Percentiles rank a stretch among this genome's conserved stretches.
Evolutionary conservation across 495 filamentous ascomycete genomes (phyloP).

Genomic region (Lophiostoma macrostomum): DNA sequence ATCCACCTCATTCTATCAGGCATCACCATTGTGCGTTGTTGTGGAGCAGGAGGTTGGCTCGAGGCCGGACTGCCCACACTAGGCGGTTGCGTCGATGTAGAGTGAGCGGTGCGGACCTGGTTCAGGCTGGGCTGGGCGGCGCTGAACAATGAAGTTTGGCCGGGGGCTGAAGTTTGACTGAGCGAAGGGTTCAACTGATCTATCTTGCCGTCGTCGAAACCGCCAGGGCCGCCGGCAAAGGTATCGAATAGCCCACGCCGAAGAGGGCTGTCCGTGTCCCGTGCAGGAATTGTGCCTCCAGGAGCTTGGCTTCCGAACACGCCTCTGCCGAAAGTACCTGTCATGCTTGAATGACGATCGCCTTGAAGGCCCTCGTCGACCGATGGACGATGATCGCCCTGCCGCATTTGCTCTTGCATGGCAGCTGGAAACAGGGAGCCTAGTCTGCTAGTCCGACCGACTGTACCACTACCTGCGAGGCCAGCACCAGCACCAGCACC

Average conservation of each 20-base stretch:
- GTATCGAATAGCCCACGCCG: conserved; percentile 59
- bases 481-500: conserved; percentile 50
- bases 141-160: conserved; percentile 21
- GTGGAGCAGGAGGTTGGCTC: conserved; percentile 62
- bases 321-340: conserved; percentile 45
- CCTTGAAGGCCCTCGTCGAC: conserved; percentile 49
- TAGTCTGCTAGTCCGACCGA: conserved; percentile 75
- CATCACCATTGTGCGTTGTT: conserved; percentile 96
- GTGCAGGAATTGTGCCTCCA: conserved; percentile 45
- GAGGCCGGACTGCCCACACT: conserved; percentile 39
- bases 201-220: too few relatives aligned
- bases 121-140: conserved; percentile 4
- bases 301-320: conserved; percentile 53
- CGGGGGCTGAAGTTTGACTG: conserved; percentile 18
- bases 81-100: conserved; percentile 28
- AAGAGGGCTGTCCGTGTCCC: conserved; percentile 64
- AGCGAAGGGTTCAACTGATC: conserved; percentile 18
- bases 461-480: conserved; percentile 55
- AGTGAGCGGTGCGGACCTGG: conserved; percentile 20
- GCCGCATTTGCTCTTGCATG: conserved; percentile 84
- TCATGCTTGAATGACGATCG: conserved; percentile 27
- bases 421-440: conserved; percentile 80
- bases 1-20: conserved; percentile 98
- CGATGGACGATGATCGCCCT: conserved; percentile 47
- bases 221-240: conserved; percentile 47